Evolutionary conservation across 352 stramenopile species (phyloP), one percentile per base, ranked within the genome.

Genomic region (Paralagenidium karlingii): DNA sequence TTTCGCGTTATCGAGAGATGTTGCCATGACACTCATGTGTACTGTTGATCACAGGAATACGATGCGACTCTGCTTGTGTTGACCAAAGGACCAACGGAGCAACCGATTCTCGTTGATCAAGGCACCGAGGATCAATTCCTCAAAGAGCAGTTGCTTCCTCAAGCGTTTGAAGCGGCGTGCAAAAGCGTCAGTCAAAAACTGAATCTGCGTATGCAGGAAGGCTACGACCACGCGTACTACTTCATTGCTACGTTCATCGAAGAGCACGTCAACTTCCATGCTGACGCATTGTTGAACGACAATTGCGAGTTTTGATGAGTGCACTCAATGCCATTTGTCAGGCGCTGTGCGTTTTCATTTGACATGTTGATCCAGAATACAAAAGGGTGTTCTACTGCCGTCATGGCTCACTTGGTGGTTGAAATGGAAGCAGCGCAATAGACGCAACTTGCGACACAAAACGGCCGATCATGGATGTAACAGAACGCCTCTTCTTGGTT

Each of bases 171-270:
- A 39, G 68, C 71, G 19, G 80, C 76, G 18, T 88, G 82, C 44
- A 68, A 85, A 31, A 70, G 65, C 8, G 76, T 89, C 27, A 60
- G 63, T 36, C 87, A 96, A 55, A 71, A 71, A 15, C 25, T 92
- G 38, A 94, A 61, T 8, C 48, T 96, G 12, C 74, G 77, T 30
- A 82, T 81, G 58, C 55, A 85, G 60, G 75, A 95, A 13, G 93
- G 89, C 29, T 98, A 97, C 59, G 94, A 98, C 59, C 94, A 99
- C 75, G 92, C 75, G 47, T 99, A 99, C 61, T 97, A 95, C 54
- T 98, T 98, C 67, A 97, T 99, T 53, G 69, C 82, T 47, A 90
- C 87, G 2, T 98, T 98, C 51, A 74, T 98, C 21, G 87, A 95
- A 25, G 87, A 98, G 50, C 94, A 99, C 65, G 56, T 98, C 31